A percentile compares a stretch with the other conserved stretches of the same genome.
These are phyloP conservation scores for Verticillium tricorpus DNA, from an alignment of 2,329 filamentous ascomycete species.

Conservation along the genomic window DNA sequence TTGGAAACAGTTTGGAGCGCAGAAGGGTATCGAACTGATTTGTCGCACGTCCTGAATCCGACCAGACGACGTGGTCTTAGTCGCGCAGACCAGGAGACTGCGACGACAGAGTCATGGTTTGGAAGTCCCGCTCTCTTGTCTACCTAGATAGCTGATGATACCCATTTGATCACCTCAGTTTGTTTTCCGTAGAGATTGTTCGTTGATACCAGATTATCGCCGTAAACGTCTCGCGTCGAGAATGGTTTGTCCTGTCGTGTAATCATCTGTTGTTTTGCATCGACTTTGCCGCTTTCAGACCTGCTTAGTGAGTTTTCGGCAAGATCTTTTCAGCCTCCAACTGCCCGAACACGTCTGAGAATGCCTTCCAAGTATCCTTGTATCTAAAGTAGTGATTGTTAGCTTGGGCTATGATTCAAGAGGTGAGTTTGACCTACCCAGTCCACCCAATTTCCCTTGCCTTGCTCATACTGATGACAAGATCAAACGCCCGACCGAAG, in stretches of 20 bases:
- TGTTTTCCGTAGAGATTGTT: too few relatives aligned
- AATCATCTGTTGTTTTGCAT: too few relatives aligned
- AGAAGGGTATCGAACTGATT: too few relatives aligned
- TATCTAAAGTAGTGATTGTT: constrained; percentile 15
- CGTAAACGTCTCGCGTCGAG: not conserved
- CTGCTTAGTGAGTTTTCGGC: constrained; percentile 9
- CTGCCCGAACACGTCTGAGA: constrained; percentile 18
- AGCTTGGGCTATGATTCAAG: not conserved
- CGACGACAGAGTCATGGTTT: too few relatives aligned
- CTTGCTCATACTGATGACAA: constrained; percentile 37
- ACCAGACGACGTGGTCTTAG: too few relatives aligned
- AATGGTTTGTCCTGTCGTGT: too few relatives aligned
- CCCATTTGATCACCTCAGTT: not conserved
- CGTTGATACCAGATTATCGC: not conserved
- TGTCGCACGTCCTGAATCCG: too few relatives aligned
- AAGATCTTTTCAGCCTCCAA: constrained; percentile 20
- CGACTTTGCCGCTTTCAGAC: not conserved
- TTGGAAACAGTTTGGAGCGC: too few relatives aligned
- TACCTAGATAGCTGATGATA: not conserved
- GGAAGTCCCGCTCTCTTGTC: too few relatives aligned
- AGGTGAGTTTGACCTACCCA: constrained; percentile 19
- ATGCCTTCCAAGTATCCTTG: constrained; percentile 23
- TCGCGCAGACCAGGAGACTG: too few relatives aligned
- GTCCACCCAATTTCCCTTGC: constrained; percentile 37
- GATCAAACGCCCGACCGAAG: constrained; percentile 34